phyloP scores from a whole-genome alignment of 2,329 filamentous ascomycete genomes.

The Aspergillus bombycis region DNA sequence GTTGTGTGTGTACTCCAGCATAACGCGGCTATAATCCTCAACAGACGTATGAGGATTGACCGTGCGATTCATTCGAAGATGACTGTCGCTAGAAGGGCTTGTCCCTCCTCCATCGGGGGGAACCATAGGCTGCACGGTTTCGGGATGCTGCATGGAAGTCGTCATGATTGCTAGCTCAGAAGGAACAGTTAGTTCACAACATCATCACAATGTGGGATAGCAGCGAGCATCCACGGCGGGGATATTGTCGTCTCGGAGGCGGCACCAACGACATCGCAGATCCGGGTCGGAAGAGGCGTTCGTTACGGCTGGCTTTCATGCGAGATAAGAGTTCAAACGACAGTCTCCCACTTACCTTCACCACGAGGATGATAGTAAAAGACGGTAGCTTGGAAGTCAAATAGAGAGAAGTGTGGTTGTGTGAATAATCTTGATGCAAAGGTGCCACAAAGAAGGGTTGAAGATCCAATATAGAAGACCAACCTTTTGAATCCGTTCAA shows the following conservation, averaged over 20 bases:
- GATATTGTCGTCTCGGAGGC: not conserved
- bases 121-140: constrained; percentile 23
- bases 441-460: not conserved
- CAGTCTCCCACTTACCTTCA: not conserved
- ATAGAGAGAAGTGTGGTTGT: not conserved
- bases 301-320: not conserved
- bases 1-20: constrained; percentile 43
- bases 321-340: not conserved
- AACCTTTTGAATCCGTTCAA: not conserved
- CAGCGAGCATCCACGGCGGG: not conserved
- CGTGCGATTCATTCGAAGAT: constrained; percentile 23
- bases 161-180: constrained; percentile 12
- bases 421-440: not conserved
- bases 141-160: constrained; percentile 22
- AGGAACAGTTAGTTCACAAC: not conserved
- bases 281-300: not conserved
- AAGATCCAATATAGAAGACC: not conserved
- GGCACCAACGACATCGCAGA: not conserved
- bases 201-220: not conserved
- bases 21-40: constrained; percentile 44
- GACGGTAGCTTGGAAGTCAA: not conserved
- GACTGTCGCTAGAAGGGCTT: constrained; percentile 19
- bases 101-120: constrained; percentile 21
- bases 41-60: constrained; percentile 32
- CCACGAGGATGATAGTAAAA: not conserved